Evolutionary conservation across 2,329 filamentous ascomycete genomes (phyloP), one percentile per base, ranked within the genome.

Genomic region (Apiospora arundinis): DNA sequence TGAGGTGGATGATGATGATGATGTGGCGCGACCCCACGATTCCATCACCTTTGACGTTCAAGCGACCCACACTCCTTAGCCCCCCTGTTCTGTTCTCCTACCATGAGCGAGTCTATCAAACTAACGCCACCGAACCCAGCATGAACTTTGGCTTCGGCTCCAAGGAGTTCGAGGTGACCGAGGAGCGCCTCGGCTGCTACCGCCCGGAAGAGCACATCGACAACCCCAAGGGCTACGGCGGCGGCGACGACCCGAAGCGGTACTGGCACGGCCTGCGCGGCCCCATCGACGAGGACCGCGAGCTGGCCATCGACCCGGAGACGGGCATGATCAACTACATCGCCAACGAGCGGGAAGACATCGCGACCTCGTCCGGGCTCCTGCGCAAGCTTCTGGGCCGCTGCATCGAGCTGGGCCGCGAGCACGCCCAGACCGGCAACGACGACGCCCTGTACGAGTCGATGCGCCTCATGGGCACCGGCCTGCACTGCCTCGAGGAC

Each of bases 251-350:
- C 83, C 95, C 95, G 67, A 90, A 92, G 52, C 87, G 93, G 74
- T 97, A 96, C 80, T 93, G 97, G 79, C 86, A 82, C 70, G 91
- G 93, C 75, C 91, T 98, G 69, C 92, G 95, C 79, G 94, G 91
- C 1, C 94, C 93, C 0, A 86, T 98, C 67, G 89, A 97, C 74
- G 94, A 97, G 84, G 79, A 86, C 37, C 87, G 90, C 69, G 95
- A 98, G 83, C 87, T 98, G 46, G 89, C 88, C 66, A 88, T 98
- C 77, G 93, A 98, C 77, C 87, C 89, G 2, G 84, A 90, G 70
- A 92, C 92, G 8, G 93, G 92, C 76, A 86, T 97, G 83, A 98
- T 98, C 85, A 96, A 95, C 81, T 98, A 98, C 83, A 98, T 98
- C 81, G 94, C 95, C 49, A 95, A 95, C 74, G 95, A 98, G 80